These are phyloP conservation scores for barley (Hordeum vulgare) DNA, from an alignment of 176 grass and related monocot genomes.

Conservation along the genomic window DNA sequence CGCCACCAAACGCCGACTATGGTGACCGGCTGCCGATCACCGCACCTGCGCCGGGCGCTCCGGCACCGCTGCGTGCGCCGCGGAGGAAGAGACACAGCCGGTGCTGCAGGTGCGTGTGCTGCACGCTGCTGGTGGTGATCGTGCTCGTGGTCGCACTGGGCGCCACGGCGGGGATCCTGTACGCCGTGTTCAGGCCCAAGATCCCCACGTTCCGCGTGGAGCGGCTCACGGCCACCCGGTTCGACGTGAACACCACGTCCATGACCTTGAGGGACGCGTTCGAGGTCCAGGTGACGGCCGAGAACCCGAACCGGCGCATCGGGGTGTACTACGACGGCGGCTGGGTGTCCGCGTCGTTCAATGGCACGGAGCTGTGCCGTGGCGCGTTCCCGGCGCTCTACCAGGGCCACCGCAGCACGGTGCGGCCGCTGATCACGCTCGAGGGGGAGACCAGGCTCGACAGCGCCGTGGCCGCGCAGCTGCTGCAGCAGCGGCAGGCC, in stretches of 20 bases:
- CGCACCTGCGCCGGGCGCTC: conserved; percentile 5
- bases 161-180: conserved; percentile 64
- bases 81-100: conserved; percentile 18
- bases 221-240: conserved; percentile 39
- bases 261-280: conserved; percentile 39
- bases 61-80: neutral
- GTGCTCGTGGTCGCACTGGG: conserved; percentile 29
- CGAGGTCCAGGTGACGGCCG: conserved; percentile 48
- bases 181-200: conserved; percentile 76
- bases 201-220: conserved; percentile 78
- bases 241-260: conserved; percentile 35
- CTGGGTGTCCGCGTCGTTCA: conserved; percentile 49
- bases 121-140: conserved; percentile 28
- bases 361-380: conserved; percentile 52
- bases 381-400: conserved; percentile 72
- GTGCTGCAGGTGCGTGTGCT: conserved; percentile 78
- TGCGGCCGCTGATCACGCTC: conserved; percentile 32
- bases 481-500: conserved; percentile 30
- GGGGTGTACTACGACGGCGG: conserved; percentile 82
- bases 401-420: conserved; percentile 83
- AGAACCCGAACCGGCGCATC: conserved; percentile 78
- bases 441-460: conserved; percentile 44
- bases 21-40: neutral
- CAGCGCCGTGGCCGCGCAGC: conserved; percentile 31
- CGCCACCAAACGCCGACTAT: neutral